Evolutionary conservation across 2,329 filamentous ascomycete genomes (phyloP), one percentile per base, ranked within the genome.

Genomic region (Pestalotiopsis fici): DNA sequence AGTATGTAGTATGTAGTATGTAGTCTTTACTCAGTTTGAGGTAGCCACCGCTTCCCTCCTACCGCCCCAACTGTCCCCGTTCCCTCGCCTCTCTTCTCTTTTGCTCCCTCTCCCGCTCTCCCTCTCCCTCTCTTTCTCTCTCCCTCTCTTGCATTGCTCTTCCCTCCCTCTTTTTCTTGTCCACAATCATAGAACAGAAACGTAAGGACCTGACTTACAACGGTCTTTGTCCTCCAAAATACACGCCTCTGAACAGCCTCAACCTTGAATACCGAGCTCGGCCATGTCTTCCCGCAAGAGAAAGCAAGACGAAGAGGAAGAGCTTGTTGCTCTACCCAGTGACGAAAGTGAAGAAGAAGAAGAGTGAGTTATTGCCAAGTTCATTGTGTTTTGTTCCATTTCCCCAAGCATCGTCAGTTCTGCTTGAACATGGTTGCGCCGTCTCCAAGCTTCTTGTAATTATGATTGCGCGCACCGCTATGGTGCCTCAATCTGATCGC

Each of bases 291-390:
- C 75, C 39, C 75, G 76, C 61, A 78, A 78, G 74, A 77, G 76
- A 67, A 78, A 78, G 74, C 72, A 73, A 65, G 75, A 76, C 25
- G 76, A 77, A 28, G 74, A 75, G 61, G 75, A 78, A 68, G 76
- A 78, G 72, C 76, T 77, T 35, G 76, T 77, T 71, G 76, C 76
- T 68, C 76, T 78, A 63, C 76, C 76, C 47, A 78, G 76, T 56
- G 76, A 78, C 47, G 76, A 77, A 66, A 78, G 76, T 35, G 76
- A 78, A 68, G 76, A 78, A 65, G 76, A 78, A 75, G 76, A 78
- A 64, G 76, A 78, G 76, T 78, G 72, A 74, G 76, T 76, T 23
- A 59, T n/a, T 23, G 25, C 56, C 66, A 4, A 23, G 47, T 56
- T 63, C 39, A 59, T 65, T 27, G 28, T 57, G n/a, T 28, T 31